phyloP scores from a whole-genome alignment of 2,329 filamentous ascomycete species.

The Microcyclosporella mali region DNA sequence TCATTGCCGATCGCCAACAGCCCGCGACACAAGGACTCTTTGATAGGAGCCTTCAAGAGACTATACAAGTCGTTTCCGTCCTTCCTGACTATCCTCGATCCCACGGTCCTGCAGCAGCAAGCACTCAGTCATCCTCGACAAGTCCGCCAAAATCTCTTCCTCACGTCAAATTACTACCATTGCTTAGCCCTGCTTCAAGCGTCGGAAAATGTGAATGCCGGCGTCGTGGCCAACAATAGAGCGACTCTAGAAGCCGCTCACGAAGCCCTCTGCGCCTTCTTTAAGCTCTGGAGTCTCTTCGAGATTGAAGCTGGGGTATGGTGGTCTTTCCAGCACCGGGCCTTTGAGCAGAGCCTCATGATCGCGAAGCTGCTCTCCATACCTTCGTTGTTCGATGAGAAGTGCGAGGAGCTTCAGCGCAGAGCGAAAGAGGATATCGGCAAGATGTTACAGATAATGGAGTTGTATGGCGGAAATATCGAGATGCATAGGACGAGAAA shows the following conservation, averaged over 20 bases:
- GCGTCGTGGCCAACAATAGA: constrained; percentile 52
- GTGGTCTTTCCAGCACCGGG: constrained; percentile 76
- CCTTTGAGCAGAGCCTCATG: constrained; percentile 62
- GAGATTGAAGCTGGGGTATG: constrained; percentile 68
- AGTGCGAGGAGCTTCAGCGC: constrained; percentile 26
- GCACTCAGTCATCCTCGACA: constrained; percentile 57
- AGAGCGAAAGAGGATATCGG: constrained; percentile 40
- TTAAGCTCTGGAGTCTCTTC: constrained; percentile 63
- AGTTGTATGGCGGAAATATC: constrained; percentile 37
- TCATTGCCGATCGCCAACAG: constrained; percentile 66
- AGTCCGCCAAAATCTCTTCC: constrained; percentile 67
- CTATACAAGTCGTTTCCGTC: constrained; percentile 69
- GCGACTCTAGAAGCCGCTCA: constrained; percentile 69
- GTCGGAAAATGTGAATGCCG: constrained; percentile 56
- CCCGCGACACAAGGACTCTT: constrained; percentile 60
- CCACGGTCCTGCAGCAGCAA: constrained; percentile 52
- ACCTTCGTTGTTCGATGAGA: constrained; percentile 4
- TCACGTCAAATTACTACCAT: constrained; percentile 78
- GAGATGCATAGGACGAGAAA: constrained; percentile 46
- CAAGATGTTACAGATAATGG: constrained; percentile 42
- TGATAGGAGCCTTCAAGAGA: constrained; percentile 63
- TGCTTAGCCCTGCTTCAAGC: constrained; percentile 74
- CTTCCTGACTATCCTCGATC: constrained; percentile 63
- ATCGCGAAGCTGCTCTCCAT: constrained; percentile 22
- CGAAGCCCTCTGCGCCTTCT: constrained; percentile 68